These are phyloP conservation scores for Opeltia flavorubescens DNA, from an alignment of 495 filamentous ascomycete species.

Conservation along the genomic window DNA sequence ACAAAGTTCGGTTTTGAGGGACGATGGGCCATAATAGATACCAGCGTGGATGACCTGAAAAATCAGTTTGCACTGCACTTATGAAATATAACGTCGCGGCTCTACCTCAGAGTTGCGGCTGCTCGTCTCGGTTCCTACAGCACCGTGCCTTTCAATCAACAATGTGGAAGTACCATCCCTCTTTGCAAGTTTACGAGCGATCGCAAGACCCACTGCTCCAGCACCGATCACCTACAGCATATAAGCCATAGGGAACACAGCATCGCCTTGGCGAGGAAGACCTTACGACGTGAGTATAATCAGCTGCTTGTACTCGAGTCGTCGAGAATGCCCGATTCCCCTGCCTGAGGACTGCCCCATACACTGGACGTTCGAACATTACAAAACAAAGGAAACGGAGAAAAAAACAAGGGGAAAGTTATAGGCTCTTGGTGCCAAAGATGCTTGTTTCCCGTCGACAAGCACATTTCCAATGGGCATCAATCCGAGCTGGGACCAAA, in stretches of 20 bases:
- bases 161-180: conserved; percentile 52
- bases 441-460: too few species aligned
- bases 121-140: conserved; percentile 79
- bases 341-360: conserved; percentile 2
- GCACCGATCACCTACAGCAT: conserved; percentile 61
- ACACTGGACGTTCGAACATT: conserved; percentile 6
- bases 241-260: conserved; percentile 4
- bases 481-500: too few species aligned
- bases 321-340: conserved; percentile 27
- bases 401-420: too few species aligned
- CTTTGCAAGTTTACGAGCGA: conserved; percentile 60
- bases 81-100: too few species aligned
- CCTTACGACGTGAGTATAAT: conserved; percentile 72
- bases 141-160: conserved; percentile 66
- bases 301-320: conserved; percentile 28
- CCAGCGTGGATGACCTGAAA: conserved; percentile 83
- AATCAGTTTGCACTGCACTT: not conserved
- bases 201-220: conserved; percentile 83
- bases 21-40: conserved; percentile 68
- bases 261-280: not conserved
- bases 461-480: too few species aligned
- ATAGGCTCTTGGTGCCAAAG: too few species aligned
- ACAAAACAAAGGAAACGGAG: too few species aligned
- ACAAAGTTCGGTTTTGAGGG: conserved; percentile 76
- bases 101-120: conserved; percentile 78